Base-by-base conservation (phyloP, 345 rosid genomes). In the Syzygium grande region DNA sequence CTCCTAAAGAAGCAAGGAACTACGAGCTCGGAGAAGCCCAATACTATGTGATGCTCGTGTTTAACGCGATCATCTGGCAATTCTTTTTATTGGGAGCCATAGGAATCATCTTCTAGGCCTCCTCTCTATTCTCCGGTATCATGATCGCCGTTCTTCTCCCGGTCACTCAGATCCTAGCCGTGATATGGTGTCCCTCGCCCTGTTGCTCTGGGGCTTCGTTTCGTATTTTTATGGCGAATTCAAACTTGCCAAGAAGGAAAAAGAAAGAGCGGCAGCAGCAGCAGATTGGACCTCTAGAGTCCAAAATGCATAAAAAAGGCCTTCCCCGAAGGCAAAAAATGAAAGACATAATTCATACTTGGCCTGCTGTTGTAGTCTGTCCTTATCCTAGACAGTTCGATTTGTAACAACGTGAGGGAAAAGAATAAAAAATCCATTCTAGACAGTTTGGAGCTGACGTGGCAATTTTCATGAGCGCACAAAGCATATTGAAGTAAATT, bases 201-300 rank as follows among this genome's bases (percentile, higher is more conserved):
- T 94, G 25, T 92, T 96, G 1, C 93, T 96, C 2, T 96, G 98
- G 98, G 96, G 96, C 7, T 94, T 94, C 38, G 73, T 86, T 85
- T 95, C 98, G 4, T 94, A 95, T 87, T 94, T 94, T 55, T 93
- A 95, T 25, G 95, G 96, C 4, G 95, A 94, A 92, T 43, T 92
- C 0, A 95, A 93, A 86, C 55, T 90, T 6, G 87, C 30, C 15
- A 92, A 90, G 86, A 89, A 87, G 73, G 30, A 58, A 8, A 85
- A 85, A 54, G 90, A 68, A 17, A 7, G 27, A 49, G 30, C 86
- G 11, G 52, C 51, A 58, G 89, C 84, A 25, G 61, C 29, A 58
- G 89, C 51, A 88, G 90, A 52, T 83, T 84, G 51, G 16, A 65
- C 21, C 79, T 68, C 46, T 3, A 54, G 65, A 54, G 65, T 25